A percentile compares a stretch with the other conserved stretches of the same genome.
phyloP scores from a whole-genome alignment of 1,139 yeast genomes.

The Ogataea hybrid region DNA sequence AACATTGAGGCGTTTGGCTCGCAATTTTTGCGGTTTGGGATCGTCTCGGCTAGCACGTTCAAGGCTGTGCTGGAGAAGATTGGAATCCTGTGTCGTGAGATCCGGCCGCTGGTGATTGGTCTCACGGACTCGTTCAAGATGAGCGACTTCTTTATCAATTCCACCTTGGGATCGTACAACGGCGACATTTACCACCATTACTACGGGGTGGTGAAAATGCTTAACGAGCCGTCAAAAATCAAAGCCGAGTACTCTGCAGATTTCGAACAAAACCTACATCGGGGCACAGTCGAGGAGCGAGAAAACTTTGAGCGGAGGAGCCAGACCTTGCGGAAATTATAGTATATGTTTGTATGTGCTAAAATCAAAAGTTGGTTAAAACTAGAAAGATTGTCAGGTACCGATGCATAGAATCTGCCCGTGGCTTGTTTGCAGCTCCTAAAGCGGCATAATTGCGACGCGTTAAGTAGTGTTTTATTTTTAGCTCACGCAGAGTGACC shows the following conservation, averaged over 20 bases:
- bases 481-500: conserved; percentile 2
- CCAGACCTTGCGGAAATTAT: conserved; percentile 38
- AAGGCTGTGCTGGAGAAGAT: conserved; percentile 34
- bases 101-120: conserved; percentile 74
- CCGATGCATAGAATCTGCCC: background rate
- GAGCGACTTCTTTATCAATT: conserved; percentile 80
- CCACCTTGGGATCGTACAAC: conserved; percentile 80
- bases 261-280: conserved; percentile 51
- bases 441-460: conserved; percentile 1
- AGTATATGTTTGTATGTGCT: background rate
- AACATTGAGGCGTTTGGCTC: conserved; percentile 77
- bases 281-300: conserved; percentile 48
- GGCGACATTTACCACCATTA: conserved; percentile 89
- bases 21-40: conserved; percentile 65
- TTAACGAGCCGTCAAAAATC: conserved; percentile 51
- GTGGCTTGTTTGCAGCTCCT: background rate
- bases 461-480: conserved; percentile 3
- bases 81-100: conserved; percentile 43
- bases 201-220: conserved; percentile 48
- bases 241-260: conserved; percentile 61
- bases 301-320: conserved; percentile 46
- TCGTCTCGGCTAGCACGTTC: conserved; percentile 48
- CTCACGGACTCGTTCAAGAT: conserved; percentile 88
- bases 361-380: background rate
- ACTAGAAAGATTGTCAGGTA: background rate